Evolutionary conservation across 106 monocot genomes (phyloP), one percentile per base, ranked within the genome.

Genomic region (Apostasia ramifera): DNA sequence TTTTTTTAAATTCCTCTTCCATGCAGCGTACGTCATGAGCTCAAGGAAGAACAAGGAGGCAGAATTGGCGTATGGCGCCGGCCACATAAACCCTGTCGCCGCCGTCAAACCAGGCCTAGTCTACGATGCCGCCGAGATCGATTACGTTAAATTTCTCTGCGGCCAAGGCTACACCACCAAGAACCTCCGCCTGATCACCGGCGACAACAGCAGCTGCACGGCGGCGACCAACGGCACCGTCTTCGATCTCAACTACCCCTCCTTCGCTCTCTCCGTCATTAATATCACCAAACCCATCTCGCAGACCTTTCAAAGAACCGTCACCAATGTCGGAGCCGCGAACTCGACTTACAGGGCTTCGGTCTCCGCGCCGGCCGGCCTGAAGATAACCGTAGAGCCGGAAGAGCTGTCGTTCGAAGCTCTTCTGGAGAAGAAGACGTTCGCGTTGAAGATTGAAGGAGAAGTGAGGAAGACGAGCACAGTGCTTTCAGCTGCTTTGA

Each of bases 391-490:
- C 15, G 66, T 87, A 2, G 44, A 45, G 2, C 83, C 81, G 2
- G 39, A 14, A 0, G 14, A 38, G 1, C 53, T 84, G 8, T 13
- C 49, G 1, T 88, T 88, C 64, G 55, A 55, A 5, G 15, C n/a
- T 2, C 2, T 62, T 44, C 0, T 47, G 1, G 74, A 76, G 78
- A 76, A 73, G 57, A 40, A 58, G 10, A 42, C 61, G 1, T 88
- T 81, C 15, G 52, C 8, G 0, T 53, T 81, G 45, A 76, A 47
- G n/a, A 69, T 84, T 46, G 61, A 56, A 13, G 79, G 82, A 6
- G 57, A 14, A 0, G 40, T 40, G 14, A 2, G 40, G 6, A 1
- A 11, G 15, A 12, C 60, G 8, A 12, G 26, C 26, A 26, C 26
- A 26, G 26, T 46, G 5, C 0, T 74, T 0, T 78, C 81, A 8